Evolutionary conservation across 2,329 filamentous ascomycete species (phyloP).

Genomic region (Aspergillus novofumigatus): DNA sequence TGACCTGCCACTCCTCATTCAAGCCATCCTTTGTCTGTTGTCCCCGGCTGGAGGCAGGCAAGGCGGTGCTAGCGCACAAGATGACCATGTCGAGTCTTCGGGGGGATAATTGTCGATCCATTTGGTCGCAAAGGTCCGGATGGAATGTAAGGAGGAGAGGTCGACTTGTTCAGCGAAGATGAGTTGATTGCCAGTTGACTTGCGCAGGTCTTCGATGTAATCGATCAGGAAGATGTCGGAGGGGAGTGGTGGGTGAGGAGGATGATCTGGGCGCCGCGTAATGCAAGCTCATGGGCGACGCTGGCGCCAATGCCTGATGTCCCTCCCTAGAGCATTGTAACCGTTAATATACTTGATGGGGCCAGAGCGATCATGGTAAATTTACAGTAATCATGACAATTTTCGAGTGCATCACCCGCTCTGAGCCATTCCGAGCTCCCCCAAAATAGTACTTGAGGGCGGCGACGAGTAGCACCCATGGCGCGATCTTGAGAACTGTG

Average conservation of each 20-base stretch:
- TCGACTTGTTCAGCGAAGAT: slow-evolving; percentile 96
- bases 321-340: slow-evolving; percentile 56
- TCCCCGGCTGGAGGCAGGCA: slow-evolving; percentile 52
- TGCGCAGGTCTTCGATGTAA: slow-evolving; percentile 83
- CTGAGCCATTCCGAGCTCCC: slow-evolving; percentile 69
- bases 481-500: slow-evolving; percentile 50
- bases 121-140: slow-evolving; percentile 89
- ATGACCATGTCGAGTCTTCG: slow-evolving; percentile 86
- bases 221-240: slow-evolving; percentile 87
- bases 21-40: slow-evolving; percentile 70
- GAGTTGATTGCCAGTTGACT: slow-evolving; percentile 72
- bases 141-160: slow-evolving; percentile 78
- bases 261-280: slow-evolving; percentile 81
- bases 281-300: slow-evolving; percentile 69
- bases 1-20: slow-evolving; percentile 88
- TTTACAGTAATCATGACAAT: slow-evolving; percentile 84
- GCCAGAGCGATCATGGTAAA: not conserved
- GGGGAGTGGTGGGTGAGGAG: slow-evolving; percentile 78
- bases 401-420: slow-evolving; percentile 86
- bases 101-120: slow-evolving; percentile 95
- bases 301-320: slow-evolving; percentile 87
- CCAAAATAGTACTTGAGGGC: slow-evolving; percentile 71
- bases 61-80: slow-evolving; percentile 72
- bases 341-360: slow-evolving; percentile 11
- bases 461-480: slow-evolving; percentile 50